Percentiles rank a stretch among this genome's conserved stretches.
phyloP scores from a whole-genome alignment of 495 filamentous ascomycete genomes.

The Tetracladium setigerum region DNA sequence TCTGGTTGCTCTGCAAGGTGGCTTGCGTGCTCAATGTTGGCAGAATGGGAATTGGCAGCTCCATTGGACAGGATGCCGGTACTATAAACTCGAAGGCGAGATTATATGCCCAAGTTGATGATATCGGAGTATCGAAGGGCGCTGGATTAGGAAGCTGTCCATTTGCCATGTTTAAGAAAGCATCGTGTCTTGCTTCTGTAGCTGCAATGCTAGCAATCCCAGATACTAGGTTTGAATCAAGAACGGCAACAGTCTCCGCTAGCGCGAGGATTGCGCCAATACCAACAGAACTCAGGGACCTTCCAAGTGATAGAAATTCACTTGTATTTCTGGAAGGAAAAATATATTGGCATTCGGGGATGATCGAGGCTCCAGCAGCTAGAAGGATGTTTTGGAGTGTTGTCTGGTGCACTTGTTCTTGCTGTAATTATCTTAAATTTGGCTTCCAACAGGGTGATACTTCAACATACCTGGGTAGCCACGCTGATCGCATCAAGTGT shows the following conservation, averaged over 20 bases:
- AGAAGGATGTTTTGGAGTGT: neutral
- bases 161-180: constrained; percentile 8
- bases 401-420: constrained; percentile 3
- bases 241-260: constrained; percentile 1
- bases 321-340: neutral
- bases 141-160: constrained; percentile 5
- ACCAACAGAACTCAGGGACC: constrained; percentile 1
- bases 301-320: constrained; percentile 3
- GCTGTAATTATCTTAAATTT: neutral
- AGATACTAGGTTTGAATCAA: constrained; percentile 8
- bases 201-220: constrained; percentile 4
- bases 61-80: constrained; percentile 1
- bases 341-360: neutral
- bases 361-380: neutral
- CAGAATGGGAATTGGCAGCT: neutral
- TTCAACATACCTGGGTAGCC: neutral
- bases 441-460: neutral
- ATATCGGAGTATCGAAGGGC: constrained; percentile 11
- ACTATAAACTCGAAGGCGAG: constrained; percentile 11
- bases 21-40: neutral
- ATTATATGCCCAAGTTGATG: constrained; percentile 11
- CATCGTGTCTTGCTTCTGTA: constrained; percentile 5
- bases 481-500: neutral
- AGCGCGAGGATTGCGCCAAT: constrained; percentile 11
- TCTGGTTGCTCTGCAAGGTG: neutral